Base-by-base conservation (phyloP, 768 basidiomycete species). In the Leucosporidium yakuticum region DNA sequence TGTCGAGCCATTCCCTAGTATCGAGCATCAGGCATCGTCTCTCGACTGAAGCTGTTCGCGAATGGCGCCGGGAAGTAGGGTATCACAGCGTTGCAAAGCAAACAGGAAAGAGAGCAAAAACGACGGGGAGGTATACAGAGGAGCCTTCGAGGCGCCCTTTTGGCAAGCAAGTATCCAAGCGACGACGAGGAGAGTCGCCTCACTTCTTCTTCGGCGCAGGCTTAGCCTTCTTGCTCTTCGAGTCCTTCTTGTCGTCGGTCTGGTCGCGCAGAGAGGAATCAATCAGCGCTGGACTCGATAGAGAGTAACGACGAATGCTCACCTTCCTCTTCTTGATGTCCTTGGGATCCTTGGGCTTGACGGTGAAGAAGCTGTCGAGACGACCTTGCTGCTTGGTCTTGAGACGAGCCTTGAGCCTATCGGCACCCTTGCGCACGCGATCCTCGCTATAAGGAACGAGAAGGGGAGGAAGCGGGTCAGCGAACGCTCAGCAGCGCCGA, bases 301-400 rank as follows among this genome's bases (percentile, higher is more conserved):
- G n/a, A n/a, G n/a, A n/a, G n/a, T n/a, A n/a, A n/a, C n/a, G 11
- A 4, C 4, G 6, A 4, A 60, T 15, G 19, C 67, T 32, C 23
- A 69, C 70, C 70, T 72, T 72, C 47, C 70, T 55, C 64, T 72
- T 72, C 47, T 44, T 29, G 54, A 48, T 51, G 14, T 69, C 60
- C 48, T 67, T 73, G 21, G 60, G 64, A n/a, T 69, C 63, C 44
- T 69, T 74, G 21, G 76, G 75, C 55, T 50, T 39, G 21, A 69
- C 85, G 1, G 87, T 85, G 80, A 99, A 99, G 80, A 99, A 99
- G 15, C 0, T 92, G 88, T 72, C 96, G 20, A 99, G 83, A 15
- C 96, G 87, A 14, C 96, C 94, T 79, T 99, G 96, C 75, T 98
- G 96, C 77, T 97, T 98, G 44, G 87, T 85, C 62, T 85, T 87